These are phyloP conservation scores for Metschnikowia baotianmanensis DNA, from an alignment of 805 yeast genomes.

Conservation along the genomic window DNA sequence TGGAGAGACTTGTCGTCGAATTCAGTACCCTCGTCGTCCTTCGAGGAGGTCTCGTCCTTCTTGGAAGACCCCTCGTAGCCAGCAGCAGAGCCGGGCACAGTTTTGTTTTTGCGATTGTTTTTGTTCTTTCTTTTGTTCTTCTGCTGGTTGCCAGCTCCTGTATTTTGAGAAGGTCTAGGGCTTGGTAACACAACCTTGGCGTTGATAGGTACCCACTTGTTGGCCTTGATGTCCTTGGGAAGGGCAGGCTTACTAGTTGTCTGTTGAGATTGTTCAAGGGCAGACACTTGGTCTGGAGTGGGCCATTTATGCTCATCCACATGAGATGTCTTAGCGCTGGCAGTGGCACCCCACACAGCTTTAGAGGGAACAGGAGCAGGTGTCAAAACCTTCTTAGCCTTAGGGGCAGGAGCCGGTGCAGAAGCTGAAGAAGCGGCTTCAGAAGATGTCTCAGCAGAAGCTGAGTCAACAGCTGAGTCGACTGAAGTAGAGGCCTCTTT, in stretches of 20 bases:
- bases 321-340: conserved; percentile 17
- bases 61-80: conserved; percentile 9
- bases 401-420: conserved; percentile 10
- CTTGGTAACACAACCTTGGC: conserved; percentile 42
- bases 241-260: conserved; percentile 12
- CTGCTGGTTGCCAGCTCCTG: conserved; percentile 19
- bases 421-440: conserved; percentile 8
- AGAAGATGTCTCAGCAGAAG: conserved; percentile 6
- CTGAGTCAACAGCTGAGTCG: conserved; percentile 9
- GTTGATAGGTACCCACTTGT: conserved; percentile 45
- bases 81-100: conserved; percentile 7
- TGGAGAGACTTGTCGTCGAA: conserved; percentile 5
- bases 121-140: conserved; percentile 28
- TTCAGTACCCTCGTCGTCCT: conserved; percentile 13
- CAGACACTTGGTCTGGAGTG: conserved; percentile 35
- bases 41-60: conserved; percentile 11
- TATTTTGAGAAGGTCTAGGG: conserved; percentile 29
- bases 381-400: conserved; percentile 35
- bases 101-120: conserved; percentile 20
- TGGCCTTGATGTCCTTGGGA: conserved; percentile 40
- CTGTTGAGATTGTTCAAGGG: conserved; percentile 17
- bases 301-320: conserved; percentile 47
- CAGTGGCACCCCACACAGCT: conserved; percentile 40
- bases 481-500: conserved; percentile 6
- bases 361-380: conserved; percentile 47